Evolutionary conservation across 2,329 filamentous ascomycete species (phyloP).

Genomic region (Phyllosticta paracitricarpa): DNA sequence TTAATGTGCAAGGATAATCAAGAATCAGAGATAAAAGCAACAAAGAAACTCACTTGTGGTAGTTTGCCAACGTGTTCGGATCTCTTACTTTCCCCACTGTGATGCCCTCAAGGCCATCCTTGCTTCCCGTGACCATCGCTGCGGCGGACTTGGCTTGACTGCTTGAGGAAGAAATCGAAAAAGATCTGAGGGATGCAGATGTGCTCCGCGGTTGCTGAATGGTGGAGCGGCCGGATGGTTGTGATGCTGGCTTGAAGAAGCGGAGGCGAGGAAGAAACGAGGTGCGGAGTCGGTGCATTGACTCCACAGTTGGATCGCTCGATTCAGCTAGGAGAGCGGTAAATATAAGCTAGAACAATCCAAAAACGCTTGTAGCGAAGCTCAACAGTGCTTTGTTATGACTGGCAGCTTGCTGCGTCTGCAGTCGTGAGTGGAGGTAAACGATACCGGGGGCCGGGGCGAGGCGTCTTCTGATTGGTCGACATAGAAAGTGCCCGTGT

Average conservation of each 20-base stretch:
- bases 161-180: neutral
- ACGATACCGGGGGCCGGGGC: neutral
- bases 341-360: neutral
- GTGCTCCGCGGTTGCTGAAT: conserved; percentile 2
- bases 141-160: neutral
- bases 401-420: neutral
- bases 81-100: conserved; percentile 45
- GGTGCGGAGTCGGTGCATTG: conserved; percentile 6
- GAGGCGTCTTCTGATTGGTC: neutral
- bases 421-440: neutral
- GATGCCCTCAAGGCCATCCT: neutral
- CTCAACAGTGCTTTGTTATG: neutral
- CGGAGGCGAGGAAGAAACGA: neutral
- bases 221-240: neutral
- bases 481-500: neutral
- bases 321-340: neutral
- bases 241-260: neutral
- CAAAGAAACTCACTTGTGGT: conserved; percentile 46
- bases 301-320: neutral
- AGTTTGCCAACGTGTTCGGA: conserved; percentile 86
- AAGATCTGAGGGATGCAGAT: neutral
- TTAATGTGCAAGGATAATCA: neutral
- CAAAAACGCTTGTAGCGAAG: neutral
- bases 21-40: neutral
- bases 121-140: conserved; percentile 2